phyloP scores from a whole-genome alignment of 2,329 filamentous ascomycete species.

The Alternaria gansuensis region DNA sequence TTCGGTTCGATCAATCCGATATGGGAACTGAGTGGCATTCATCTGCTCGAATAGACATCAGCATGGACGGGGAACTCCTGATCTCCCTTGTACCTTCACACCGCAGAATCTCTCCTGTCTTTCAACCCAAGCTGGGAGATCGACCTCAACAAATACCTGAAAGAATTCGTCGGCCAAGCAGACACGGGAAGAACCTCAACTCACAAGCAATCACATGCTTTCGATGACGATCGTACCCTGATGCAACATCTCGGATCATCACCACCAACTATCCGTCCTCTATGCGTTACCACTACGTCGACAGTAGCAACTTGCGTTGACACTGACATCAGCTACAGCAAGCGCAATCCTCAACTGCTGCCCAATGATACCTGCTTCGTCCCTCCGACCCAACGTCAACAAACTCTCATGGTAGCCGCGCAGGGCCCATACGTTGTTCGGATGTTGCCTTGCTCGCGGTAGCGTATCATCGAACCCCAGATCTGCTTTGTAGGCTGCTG shows the following conservation, averaged over 20 bases:
- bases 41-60: conserved; percentile 1
- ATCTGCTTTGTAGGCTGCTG: conserved; percentile 52
- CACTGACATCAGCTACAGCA: conserved; percentile 67
- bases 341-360: conserved; percentile 63
- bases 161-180: not conserved
- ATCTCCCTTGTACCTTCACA: conserved; percentile 6
- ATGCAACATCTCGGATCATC: conserved; percentile 4
- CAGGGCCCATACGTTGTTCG: conserved; percentile 78
- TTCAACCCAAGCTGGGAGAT: conserved; percentile 10
- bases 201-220: not conserved
- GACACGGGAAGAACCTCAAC: conserved; percentile 4
- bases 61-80: not conserved
- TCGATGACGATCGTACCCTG: conserved; percentile 6
- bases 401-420: conserved; percentile 78
- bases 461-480: conserved; percentile 60
- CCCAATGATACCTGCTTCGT: conserved; percentile 60
- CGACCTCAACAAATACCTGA: conserved; percentile 7
- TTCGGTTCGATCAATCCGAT: conserved; percentile 12
- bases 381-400: conserved; percentile 60
- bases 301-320: conserved; percentile 69
- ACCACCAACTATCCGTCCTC: not conserved
- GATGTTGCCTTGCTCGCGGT: conserved; percentile 71
- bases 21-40: conserved; percentile 4
- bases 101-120: not conserved
- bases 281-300: conserved; percentile 23